Conservation (phyloP, 805 yeast genomes). For the Helenozyma rhizophorensis region DNA sequence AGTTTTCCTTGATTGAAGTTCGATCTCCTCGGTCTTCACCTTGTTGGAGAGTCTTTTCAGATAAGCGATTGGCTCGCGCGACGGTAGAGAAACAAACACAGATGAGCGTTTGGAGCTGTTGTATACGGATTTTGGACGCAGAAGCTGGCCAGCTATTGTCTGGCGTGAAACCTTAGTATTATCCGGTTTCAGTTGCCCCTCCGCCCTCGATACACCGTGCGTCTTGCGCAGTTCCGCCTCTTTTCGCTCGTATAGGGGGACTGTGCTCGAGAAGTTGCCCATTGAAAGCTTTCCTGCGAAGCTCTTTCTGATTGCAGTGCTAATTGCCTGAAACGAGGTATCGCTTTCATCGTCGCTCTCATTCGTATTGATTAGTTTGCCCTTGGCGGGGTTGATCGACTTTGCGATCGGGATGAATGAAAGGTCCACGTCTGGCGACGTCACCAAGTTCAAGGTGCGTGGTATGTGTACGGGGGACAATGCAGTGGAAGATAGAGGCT, state of each 20-base stretch:
- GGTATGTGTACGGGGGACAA: slow-evolving; percentile 4
- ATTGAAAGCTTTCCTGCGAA: slow-evolving; percentile 30
- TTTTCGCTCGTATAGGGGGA: neutral
- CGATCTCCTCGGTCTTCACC: slow-evolving; percentile 2
- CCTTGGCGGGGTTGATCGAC: slow-evolving; percentile 11
- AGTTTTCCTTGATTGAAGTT: too few relatives aligned
- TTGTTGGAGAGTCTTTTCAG: neutral
- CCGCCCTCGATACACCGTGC: too few relatives aligned
- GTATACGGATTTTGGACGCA: slow-evolving; percentile 1
- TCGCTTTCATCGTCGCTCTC: slow-evolving; percentile 17
- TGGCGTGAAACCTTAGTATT: too few relatives aligned
- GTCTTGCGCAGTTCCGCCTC: neutral
- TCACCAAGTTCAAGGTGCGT: slow-evolving; percentile 1
- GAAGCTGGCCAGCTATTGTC: too few relatives aligned
- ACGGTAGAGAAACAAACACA: slow-evolving; percentile 33
- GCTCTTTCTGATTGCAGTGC: slow-evolving; percentile 43
- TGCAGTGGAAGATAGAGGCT: neutral
- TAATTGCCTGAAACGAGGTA: slow-evolving; percentile 45
- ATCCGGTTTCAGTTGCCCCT: too few relatives aligned
- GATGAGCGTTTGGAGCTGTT: slow-evolving; percentile 31
- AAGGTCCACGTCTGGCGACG: slow-evolving; percentile 19
- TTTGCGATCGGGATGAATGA: slow-evolving; percentile 21
- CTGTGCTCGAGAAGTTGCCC: slow-evolving; percentile 1
- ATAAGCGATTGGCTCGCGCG: slow-evolving; percentile 33
- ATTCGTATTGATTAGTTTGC: slow-evolving; percentile 1